These are phyloP conservation scores for Teratosphaeria viscida DNA, from an alignment of 2,329 filamentous ascomycete genomes.

Conservation along the genomic window DNA sequence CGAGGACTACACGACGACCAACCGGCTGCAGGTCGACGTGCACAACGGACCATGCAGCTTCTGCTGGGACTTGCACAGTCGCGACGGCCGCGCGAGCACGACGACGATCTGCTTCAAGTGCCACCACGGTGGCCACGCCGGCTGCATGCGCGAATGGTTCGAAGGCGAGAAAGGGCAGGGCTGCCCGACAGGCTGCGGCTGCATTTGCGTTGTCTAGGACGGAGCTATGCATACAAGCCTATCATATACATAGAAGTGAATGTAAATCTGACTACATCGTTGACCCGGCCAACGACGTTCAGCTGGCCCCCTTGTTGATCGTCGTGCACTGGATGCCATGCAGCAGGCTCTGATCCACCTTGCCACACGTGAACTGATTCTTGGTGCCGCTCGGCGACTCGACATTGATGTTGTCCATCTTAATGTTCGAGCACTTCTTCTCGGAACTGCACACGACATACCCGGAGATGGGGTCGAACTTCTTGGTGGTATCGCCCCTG, in stretches of 20 bases:
- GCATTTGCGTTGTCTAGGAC: conserved; percentile 39
- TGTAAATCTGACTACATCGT: neutral
- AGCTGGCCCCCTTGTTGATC: conserved; percentile 9
- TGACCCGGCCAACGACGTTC: neutral
- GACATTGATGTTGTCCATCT: conserved; percentile 18
- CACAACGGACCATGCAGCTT: conserved; percentile 34
- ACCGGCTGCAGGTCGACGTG: conserved; percentile 39
- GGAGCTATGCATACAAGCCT: neutral
- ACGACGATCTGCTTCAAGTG: conserved; percentile 47
- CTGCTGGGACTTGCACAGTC: conserved; percentile 35
- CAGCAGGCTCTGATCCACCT: conserved; percentile 21
- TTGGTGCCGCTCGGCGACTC: conserved; percentile 15
- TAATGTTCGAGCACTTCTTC: conserved; percentile 42
- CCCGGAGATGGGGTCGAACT: conserved; percentile 32
- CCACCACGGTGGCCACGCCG: conserved; percentile 49
- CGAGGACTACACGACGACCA: conserved; percentile 46
- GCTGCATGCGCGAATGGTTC: conserved; percentile 49
- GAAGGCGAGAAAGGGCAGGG: conserved; percentile 40
- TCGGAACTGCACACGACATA: conserved; percentile 36
- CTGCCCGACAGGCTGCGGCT: conserved; percentile 47
- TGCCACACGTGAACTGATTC: conserved; percentile 22
- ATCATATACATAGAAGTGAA: neutral
- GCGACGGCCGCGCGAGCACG: conserved; percentile 14
- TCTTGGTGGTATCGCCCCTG: conserved; percentile 41
- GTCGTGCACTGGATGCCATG: conserved; percentile 22